phyloP scores from a whole-genome alignment of 306 rosid species.

The Quercus alba region DNA sequence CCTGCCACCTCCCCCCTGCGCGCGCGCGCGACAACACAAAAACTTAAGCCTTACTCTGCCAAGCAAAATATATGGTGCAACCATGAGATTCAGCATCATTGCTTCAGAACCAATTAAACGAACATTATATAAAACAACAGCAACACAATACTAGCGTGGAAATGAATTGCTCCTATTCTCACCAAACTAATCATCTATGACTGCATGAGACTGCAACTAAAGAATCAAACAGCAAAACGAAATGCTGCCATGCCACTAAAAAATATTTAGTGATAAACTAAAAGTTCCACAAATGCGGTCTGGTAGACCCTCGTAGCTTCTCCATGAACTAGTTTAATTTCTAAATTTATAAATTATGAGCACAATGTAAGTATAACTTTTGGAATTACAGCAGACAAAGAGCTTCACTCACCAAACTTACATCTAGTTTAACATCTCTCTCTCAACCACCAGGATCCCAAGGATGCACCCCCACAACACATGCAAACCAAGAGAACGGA shows the following conservation, averaged over 20 bases:
- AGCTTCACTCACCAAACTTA: neutral
- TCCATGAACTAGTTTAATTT: neutral
- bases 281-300: neutral
- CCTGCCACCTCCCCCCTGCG: constrained; percentile 56
- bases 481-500: no score
- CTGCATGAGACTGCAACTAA: neutral
- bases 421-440: neutral
- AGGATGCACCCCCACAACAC: neutral
- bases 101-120: neutral
- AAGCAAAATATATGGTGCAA: neutral
- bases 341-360: neutral
- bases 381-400: neutral
- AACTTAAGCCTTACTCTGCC: neutral
- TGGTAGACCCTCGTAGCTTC: neutral
- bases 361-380: neutral
- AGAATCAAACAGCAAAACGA: neutral
- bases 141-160: neutral
- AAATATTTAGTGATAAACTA: neutral
- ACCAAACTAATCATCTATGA: neutral
- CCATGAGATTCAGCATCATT: neutral
- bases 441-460: neutral
- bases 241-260: neutral
- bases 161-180: neutral
- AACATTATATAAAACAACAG: neutral
- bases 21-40: constrained; percentile 11